These are phyloP conservation scores for Physcomitrium patens DNA, from an alignment of 225 moss, liverwort and hornwort species.

Conservation along the genomic window DNA sequence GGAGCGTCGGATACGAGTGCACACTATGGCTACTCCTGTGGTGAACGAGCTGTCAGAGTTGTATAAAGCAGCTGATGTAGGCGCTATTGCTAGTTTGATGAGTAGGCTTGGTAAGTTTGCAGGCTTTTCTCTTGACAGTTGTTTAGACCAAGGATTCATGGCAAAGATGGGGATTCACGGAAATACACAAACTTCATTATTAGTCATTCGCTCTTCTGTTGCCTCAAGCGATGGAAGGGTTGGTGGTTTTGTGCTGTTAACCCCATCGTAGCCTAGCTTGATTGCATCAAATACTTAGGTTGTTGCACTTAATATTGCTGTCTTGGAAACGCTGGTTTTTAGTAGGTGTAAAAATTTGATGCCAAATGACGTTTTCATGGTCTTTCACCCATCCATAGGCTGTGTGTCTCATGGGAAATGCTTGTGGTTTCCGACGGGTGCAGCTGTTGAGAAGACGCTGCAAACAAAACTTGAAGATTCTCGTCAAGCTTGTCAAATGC, in stretches of 20 bases:
- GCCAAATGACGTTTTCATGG: neutral
- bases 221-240: neutral
- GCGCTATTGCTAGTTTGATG: conserved; percentile 79
- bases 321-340: neutral
- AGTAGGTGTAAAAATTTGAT: neutral
- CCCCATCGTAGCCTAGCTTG: neutral
- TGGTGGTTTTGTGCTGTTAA: neutral
- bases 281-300: neutral
- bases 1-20: conserved; percentile 96
- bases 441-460: conserved; percentile 88
- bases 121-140: neutral
- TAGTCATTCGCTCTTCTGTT: no score
- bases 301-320: neutral
- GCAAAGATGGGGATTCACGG: neutral
- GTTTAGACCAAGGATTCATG: neutral
- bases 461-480: conserved; percentile 61
- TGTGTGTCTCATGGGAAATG: neutral
- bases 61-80: conserved; percentile 92
- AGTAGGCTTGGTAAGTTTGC: conserved; percentile 80
- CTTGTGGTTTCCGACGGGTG: conserved; percentile 24
- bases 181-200: no score
- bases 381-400: conserved; percentile 14
- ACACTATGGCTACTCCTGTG: conserved; percentile 97
- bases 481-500: conserved; percentile 64
- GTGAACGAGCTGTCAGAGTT: conserved; percentile 91